These are phyloP conservation scores for Endoconidiophora polonica DNA, from an alignment of 2,329 filamentous ascomycete species.

Conservation along the genomic window DNA sequence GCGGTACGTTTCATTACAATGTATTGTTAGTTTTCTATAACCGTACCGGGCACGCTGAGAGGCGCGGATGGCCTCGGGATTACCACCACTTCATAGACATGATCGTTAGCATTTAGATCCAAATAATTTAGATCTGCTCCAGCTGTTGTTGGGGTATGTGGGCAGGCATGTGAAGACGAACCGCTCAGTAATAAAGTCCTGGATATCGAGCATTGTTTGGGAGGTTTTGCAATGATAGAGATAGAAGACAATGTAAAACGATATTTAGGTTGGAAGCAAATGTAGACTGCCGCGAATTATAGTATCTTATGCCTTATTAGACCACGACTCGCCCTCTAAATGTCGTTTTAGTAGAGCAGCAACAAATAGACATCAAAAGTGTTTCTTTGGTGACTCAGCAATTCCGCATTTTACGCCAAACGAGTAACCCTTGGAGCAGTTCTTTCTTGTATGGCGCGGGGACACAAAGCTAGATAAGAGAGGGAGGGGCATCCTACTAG, in stretches of 20 bases:
- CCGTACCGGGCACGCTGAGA: slow-evolving; percentile 63
- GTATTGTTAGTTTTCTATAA: neutral
- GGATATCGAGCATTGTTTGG: slow-evolving; percentile 51
- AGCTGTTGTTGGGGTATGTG: no score
- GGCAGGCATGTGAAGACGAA: slow-evolving; percentile 4
- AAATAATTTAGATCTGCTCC: no score
- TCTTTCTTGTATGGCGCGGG: no score
- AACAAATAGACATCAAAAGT: neutral
- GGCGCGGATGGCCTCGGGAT: slow-evolving; percentile 82
- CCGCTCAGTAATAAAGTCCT: slow-evolving; percentile 63
- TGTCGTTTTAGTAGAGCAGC: neutral
- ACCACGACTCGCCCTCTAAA: neutral
- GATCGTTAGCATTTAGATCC: neutral
- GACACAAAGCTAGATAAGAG: no score
- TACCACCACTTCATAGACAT: slow-evolving; percentile 46
- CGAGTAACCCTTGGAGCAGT: no score
- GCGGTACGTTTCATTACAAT: neutral
- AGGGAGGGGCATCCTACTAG: no score
- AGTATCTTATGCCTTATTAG: neutral
- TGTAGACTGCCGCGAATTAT: no score
- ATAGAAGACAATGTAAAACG: neutral
- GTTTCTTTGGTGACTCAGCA: neutral
- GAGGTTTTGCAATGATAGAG: slow-evolving; percentile 4
- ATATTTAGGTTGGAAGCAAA: neutral
- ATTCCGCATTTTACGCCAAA: no score